Evolutionary conservation across 441 rosid genomes (phyloP), one percentile per base, ranked within the genome.

Genomic region (Erodium moschatum): DNA sequence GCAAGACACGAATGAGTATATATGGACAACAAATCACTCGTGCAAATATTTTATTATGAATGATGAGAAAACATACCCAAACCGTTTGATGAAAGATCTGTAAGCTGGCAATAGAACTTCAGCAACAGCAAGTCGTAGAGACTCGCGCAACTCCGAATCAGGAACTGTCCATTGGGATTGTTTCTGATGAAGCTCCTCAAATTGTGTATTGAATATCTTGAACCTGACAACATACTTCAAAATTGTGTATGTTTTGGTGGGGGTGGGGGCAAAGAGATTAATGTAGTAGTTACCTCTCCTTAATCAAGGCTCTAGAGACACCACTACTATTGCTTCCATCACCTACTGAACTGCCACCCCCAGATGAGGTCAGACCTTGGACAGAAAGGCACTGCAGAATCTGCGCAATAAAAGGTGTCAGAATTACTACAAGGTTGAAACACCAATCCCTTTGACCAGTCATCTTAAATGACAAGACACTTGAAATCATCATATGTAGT

Each of bases 131-230:
- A 94, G 99, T 84, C 97, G 84, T 11, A 94, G 75, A 46, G 98
- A 90, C 73, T 93, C 97, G 70, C 96, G 86, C 75, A 93, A 78
- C 83, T 94, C 99, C 0, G 97, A 84, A 81, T 94, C 99, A 2
- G 97, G 97, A 72, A 94, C 97, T 40, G 94, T 85, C 97, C 97
- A 91, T 70, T 91, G 97, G 64, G 99, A 88, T 78, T 91, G 99
- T 69, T 87, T 91, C 72, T 89, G 96, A 79, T 94, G 97, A 76
- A 94, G 94, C 80, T 94, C 99, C 83, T 94, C 97, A 72, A 94
- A 94, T 71, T 91, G 97, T 76, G 79, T 63, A 76, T 94, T 91
- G 79, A 94, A 94, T 68, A 74, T 85, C 85, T 88, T 94, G 77
- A 88, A 88, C 87, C 97, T 94, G 89, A 79, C 69, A 70, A 72